Percentiles rank a stretch among this genome's conserved stretches.
phyloP scores from a whole-genome alignment of 305 asterid genomes.

The Fraxinus greggii region DNA sequence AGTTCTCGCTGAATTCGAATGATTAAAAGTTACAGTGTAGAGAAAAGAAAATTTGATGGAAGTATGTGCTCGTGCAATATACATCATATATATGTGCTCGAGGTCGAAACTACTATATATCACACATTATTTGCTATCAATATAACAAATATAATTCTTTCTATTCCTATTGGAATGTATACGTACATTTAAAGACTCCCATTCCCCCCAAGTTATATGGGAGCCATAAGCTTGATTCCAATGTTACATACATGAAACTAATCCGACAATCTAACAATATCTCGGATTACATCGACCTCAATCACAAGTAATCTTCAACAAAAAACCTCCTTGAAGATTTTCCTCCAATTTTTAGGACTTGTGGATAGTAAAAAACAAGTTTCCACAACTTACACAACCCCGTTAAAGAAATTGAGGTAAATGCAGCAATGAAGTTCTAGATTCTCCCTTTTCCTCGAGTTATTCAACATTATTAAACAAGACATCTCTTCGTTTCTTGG shows the following conservation, averaged over 20 bases:
- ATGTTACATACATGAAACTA: conserved; percentile 1
- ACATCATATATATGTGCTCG: neutral
- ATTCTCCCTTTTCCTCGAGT: conserved; percentile 20
- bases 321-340: conserved; percentile 10
- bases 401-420: conserved; percentile 8
- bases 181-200: neutral
- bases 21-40: too few species aligned
- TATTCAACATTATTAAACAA: conserved; percentile 26
- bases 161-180: neutral
- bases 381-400: conserved; percentile 20
- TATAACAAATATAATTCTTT: neutral
- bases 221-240: neutral
- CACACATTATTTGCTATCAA: neutral
- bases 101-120: neutral
- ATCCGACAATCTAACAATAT: conserved; percentile 26
- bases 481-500: conserved; percentile 72
- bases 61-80: neutral
- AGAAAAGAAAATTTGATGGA: neutral
- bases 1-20: neutral
- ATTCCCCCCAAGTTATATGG: neutral
- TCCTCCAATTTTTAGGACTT: conserved; percentile 22
- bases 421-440: conserved; percentile 3
- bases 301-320: conserved; percentile 2
- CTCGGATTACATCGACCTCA: conserved; percentile 10
- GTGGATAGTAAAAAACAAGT: conserved; percentile 2